phyloP scores from a whole-genome alignment of 2,329 filamentous ascomycete species.

The Colletotrichum shisoi region DNA sequence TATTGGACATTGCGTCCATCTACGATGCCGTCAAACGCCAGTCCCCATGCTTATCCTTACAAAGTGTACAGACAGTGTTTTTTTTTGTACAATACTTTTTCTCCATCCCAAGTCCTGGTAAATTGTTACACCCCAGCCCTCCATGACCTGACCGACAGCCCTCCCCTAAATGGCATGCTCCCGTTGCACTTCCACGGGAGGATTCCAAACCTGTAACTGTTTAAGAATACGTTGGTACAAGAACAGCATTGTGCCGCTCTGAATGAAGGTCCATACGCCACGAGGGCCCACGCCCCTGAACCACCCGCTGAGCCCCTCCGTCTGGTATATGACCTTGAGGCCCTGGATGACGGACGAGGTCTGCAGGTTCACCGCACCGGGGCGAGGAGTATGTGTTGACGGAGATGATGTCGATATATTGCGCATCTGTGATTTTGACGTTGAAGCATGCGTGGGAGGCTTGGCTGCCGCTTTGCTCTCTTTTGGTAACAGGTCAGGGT shows the following conservation, averaged over 20 bases:
- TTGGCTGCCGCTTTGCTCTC: conserved; percentile 41
- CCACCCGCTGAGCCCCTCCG: conserved; percentile 87
- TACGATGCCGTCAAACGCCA: conserved; percentile 38
- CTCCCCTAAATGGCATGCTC: conserved; percentile 31
- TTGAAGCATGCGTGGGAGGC: conserved; percentile 41
- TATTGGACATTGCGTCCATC: conserved; percentile 35
- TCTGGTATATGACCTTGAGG: conserved; percentile 84
- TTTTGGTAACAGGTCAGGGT: conserved; percentile 48
- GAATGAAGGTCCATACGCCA: conserved; percentile 95
- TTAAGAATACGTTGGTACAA: conserved; percentile 89
- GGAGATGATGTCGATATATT: conserved; percentile 90
- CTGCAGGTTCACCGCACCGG: conserved; percentile 80
- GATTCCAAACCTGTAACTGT: conserved; percentile 68
- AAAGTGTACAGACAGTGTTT: conserved; percentile 35
- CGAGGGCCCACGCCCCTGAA: conserved; percentile 94
- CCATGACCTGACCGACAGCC: neutral
- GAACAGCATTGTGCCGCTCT: conserved; percentile 96
- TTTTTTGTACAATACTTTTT: conserved; percentile 35
- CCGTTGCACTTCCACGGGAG: conserved; percentile 44
- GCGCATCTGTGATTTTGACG: conserved; percentile 65
- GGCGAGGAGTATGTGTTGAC: conserved; percentile 80
- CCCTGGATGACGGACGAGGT: conserved; percentile 90
- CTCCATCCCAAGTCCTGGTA: conserved; percentile 18
- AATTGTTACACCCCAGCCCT: neutral
- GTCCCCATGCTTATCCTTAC: conserved; percentile 38